Base-by-base conservation (phyloP, 2,329 filamentous ascomycete genomes). In the Arthrobotrys iridis region DNA sequence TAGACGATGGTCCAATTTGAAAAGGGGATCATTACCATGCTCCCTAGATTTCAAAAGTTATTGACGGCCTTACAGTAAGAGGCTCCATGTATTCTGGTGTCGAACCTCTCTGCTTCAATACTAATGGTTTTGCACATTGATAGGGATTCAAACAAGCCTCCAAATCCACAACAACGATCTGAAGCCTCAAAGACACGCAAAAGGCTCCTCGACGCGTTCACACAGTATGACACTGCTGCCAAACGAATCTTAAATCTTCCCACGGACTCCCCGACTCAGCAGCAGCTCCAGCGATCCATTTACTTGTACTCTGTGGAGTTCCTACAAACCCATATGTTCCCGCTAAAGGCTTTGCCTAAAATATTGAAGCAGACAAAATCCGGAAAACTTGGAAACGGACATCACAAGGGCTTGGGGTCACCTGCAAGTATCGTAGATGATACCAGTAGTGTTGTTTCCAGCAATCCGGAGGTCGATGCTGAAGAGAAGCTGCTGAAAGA, bases 141-240 rank as follows among this genome's bases (percentile, higher is more conserved):
- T 58, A 85, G 78, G 62, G 77, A 78, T 58, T 68, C 68, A 2
- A 58, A 74, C 8, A 77, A 77, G 60, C 84, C 86, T 0, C 85
- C 87, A 0, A 86, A 84, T 1, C 86, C 86, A 5, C 85, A 88
- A 3, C 92, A 96, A 80, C 89, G 97, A 46, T 87, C 91, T 62
- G 93, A 97, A 79, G 93, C 93, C 0, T 90, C 90, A 46, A 96
- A 95, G 82, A 91, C 96, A 8, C 90, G 93, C n/a, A 96, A 93
- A 81, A 87, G 93, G 20, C 85, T 97, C 0, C 93, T 93, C 71
- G 93, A 97, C 79, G 91, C 92, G 6, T 97, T 97, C 80, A 87
- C 89, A 8, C 93, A 97, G 79, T 97, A 96, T 81, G 92, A 96
- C 79, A 84, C 88, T 2, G 92, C 93, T 0, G 93, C 93, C 2